Evolutionary conservation across 83 land plant species (phyloP), one percentile per base, ranked within the genome.

Genomic region (Thuja plicata): DNA sequence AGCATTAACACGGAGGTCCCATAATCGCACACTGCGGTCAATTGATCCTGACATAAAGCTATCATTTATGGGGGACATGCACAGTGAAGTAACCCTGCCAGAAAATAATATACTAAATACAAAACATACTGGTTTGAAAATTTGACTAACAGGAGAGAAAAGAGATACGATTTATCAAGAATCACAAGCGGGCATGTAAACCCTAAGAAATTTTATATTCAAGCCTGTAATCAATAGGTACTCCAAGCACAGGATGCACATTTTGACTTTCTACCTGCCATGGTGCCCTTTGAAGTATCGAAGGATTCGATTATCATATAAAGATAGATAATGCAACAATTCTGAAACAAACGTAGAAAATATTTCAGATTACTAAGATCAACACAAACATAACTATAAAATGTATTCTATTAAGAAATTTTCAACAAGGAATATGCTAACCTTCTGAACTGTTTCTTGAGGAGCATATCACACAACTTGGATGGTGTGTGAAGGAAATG

Each of bases 1-100:
- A 15, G 97, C 97, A 95, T 97, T 98, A 37, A 94, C 98, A 71
- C 99, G 96, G 87, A 98, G 94, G 92, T 98, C 99, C 99, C 99
- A 98, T 16, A 98, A 91, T 50, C 99, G 94, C 70, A 97, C 98
- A 89, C 92, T 98, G 90, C 95, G 98, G 84, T 98, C 97, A 76
- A 95, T 90, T 82, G 97, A 95, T 57, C 97, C 97, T 50, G 97
- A 95, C 97, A 95, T 95, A 92, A 95, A 95, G 91, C 97, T 92
- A 73, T 95, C 97, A 93, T 95, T 95, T 62, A 93, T 88, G 21
- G 97, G 97, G 71, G 97, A 95, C 97, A 95, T 95, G 88, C 97
- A 92, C 38, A 98, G 92, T 35, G 98, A 98, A 57, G 96, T 93
- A 89, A 98, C 94, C 88, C 99, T 95, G 90, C 84, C 91, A n/a